Base-by-base conservation (phyloP, 345 rosid genomes). In the Rhodamnia rubescens region DNA sequence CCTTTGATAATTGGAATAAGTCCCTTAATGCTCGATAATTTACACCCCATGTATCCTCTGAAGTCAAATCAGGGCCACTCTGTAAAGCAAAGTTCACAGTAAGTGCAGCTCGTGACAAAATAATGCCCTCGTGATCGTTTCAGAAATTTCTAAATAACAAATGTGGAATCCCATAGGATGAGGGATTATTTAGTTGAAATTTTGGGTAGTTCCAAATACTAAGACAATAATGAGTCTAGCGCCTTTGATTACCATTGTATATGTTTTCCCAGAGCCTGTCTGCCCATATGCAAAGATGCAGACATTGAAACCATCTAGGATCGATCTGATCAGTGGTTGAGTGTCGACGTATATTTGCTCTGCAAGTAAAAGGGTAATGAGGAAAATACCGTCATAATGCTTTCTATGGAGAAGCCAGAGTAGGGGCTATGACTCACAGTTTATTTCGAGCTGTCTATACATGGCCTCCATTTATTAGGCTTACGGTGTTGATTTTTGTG, bases 201-300 rank as follows among this genome's bases (percentile, higher is more conserved):
- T 32, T 69, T 32, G 32, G 21, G 26, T 18, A 69, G 78, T 36
- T 36, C 78, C 78, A 69, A 32, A 69, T 69, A 69, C 44, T 69
- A 32, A 26, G 49, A 78, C 21, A 6, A 11, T 15, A 32, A 26
- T n/a, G 56, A 52, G 24, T 26, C 83, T 52, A 51, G 57, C 15
- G 20, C 78, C 55, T 51, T 13, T 83, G 59, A 57, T 87, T 93
- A 97, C 99, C 99, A 97, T 97, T 15, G 99, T 97, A 88, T 94
- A 95, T 61, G 99, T 97, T 89, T 97, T 97, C 86, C 99, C 99
- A 20, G 99, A 97, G 86, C 99, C 99, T 27, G 99, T 97, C 93
- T 97, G 99, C 82, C 99, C 99, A 88, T 97, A 97, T 29, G 99
- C 99, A 50, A 97, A 97, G 84, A 97, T 95, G 89, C 99, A 97